Conservation (phyloP, 345 rosid genomes). For the Stellera chamaejasme region DNA sequence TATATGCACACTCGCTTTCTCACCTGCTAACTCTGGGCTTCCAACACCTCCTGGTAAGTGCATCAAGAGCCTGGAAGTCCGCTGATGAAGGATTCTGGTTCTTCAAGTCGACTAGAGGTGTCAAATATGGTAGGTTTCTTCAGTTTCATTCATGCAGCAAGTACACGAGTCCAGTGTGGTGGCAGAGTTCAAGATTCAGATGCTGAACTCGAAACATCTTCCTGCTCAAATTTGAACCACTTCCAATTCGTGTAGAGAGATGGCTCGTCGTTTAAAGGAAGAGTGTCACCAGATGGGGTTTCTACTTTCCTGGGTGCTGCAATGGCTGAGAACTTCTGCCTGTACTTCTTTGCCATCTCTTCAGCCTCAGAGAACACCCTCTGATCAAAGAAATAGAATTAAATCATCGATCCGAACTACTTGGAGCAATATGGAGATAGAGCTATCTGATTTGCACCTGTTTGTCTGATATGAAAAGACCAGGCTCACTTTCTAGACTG, state of each 20-base stretch:
- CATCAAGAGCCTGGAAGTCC: no score
- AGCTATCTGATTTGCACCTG: slow-evolving; percentile 39
- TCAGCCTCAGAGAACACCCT: slow-evolving; percentile 75
- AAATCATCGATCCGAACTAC: background rate
- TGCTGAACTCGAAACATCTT: slow-evolving; percentile 15
- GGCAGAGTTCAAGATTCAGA: background rate
- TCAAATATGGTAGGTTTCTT: no score
- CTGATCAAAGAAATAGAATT: slow-evolving; percentile 23
- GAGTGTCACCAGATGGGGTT: slow-evolving; percentile 22
- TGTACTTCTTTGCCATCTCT: slow-evolving; percentile 76
- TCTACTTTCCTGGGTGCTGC: slow-evolving; percentile 16
- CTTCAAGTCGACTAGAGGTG: no score
- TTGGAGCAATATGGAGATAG: background rate
- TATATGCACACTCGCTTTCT: no score
- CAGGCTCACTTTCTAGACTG: slow-evolving; percentile 88
- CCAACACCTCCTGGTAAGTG: no score
- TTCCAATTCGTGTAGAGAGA: slow-evolving; percentile 72
- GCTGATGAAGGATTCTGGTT: no score
- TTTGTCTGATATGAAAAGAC: slow-evolving; percentile 59
- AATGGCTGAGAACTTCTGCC: slow-evolving; percentile 41
- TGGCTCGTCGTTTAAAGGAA: slow-evolving; percentile 43
- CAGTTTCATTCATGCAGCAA: no score
- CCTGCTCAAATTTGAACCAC: slow-evolving; percentile 77
- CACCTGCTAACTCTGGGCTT: no score
- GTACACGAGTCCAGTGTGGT: no score